Evolutionary conservation across 2,329 filamentous ascomycete genomes (phyloP), one percentile per base, ranked within the genome.

Genomic region (Nemania abortiva): DNA sequence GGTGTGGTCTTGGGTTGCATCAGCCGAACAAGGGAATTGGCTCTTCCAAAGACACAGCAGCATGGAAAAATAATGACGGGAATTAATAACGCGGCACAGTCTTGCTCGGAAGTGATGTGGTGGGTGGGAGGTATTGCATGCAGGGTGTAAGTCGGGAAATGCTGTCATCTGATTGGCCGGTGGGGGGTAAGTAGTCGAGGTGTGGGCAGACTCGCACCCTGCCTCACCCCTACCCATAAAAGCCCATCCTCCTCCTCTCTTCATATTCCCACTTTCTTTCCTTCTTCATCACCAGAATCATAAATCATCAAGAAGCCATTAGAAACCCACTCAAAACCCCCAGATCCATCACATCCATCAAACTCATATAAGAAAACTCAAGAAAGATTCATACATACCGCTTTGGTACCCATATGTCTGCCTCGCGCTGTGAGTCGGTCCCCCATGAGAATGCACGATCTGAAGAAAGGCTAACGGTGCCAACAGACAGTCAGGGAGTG

Each of bases 211-310:
- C 49, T 53, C 29, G 52, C 64, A 69, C 72, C 70, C 74, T 75
- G 68, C 70, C 72, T 75, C 65, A 65, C 72, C 64, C 66, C 65
- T 72, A 66, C 66, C 72, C 70, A 77, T 77, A 77, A 77, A 76
- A 74, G 42, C 71, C 73, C 70, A 67, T 52, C 62, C 60, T 69
- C 63, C 66, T 71, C 72, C 72, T 70, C 69, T 65, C 69, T 67
- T 68, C 59, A 59, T 74, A 52, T 71, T 70, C 66, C 64, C 70
- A 62, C 65, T 50, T 53, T 67, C 63, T 66, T 63, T 63, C 69
- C 74, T 70, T 60, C 66, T 68, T 70, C 39, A 65, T 55, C 64
- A 70, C 62, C 59, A 61, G 42, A 59, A 70, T 20, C 50, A 53
- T 13, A 62, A 42, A 39, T 18, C 68, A 75, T 74, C 71, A 65